Conservation (phyloP, 2,329 filamentous ascomycete genomes). For the Trichophyton rubrum region DNA sequence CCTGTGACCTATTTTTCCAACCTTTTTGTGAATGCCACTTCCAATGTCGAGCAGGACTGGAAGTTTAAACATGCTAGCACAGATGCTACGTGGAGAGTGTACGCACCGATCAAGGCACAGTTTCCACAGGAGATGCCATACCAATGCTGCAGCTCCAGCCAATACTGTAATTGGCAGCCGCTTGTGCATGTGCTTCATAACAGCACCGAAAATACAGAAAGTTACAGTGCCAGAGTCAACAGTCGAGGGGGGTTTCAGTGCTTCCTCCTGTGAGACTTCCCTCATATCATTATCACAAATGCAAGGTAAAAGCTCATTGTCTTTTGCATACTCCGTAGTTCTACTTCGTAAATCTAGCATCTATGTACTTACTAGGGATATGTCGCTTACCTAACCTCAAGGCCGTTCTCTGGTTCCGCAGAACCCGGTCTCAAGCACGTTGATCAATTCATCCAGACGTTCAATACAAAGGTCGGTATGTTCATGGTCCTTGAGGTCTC, state of each 20-base stretch:
- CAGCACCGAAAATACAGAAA: neutral
- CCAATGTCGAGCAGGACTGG: neutral
- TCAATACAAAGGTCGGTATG: slow-evolving; percentile 65
- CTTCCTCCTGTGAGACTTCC: neutral
- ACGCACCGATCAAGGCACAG: too few species aligned
- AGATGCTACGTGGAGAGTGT: too few species aligned
- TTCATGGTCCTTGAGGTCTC: slow-evolving; percentile 53
- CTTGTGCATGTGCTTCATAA: neutral
- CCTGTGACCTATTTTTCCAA: neutral
- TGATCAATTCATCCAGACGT: slow-evolving; percentile 62
- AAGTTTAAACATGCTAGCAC: neutral
- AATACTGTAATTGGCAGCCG: neutral
- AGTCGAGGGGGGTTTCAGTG: neutral
- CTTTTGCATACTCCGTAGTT: neutral
- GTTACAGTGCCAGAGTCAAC: neutral
- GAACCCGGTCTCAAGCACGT: slow-evolving; percentile 63
- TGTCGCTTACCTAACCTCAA: neutral
- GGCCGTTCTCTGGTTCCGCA: slow-evolving; percentile 12
- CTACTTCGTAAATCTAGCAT: neutral
- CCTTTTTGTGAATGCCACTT: neutral
- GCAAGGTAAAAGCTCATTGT: neutral
- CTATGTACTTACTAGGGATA: neutral
- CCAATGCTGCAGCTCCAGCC: neutral
- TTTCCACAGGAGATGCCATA: too few species aligned
- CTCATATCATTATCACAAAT: neutral